These are phyloP conservation scores for Rhizopogon vulgaris DNA, from an alignment of 768 basidiomycete genomes.

Conservation along the genomic window DNA sequence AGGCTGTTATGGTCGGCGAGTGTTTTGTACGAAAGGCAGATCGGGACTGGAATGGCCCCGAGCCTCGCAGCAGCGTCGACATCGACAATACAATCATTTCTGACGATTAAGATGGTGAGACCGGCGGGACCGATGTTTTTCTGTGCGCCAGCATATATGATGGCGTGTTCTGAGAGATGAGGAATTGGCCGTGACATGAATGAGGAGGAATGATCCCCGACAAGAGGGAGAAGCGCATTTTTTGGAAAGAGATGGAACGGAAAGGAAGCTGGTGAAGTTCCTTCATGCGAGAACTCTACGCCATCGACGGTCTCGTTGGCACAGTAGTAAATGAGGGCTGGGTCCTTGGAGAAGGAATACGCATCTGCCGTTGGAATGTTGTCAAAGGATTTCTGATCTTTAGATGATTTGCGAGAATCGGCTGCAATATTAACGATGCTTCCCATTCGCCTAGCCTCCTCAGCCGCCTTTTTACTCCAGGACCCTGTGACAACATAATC, in stretches of 20 bases:
- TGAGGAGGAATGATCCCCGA: conserved; percentile 93
- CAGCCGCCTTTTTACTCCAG: conserved; percentile 83
- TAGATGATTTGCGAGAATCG: conserved; percentile 57
- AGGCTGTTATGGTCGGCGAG: conserved; percentile 70
- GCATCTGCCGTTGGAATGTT: conserved; percentile 68
- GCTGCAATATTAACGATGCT: conserved; percentile 62
- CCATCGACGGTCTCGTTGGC: conserved; percentile 99
- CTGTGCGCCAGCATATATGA: conserved; percentile 96
- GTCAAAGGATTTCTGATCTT: conserved; percentile 67
- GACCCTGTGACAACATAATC: conserved; percentile 93
- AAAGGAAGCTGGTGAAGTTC: conserved; percentile 57
- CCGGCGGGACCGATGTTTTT: conserved; percentile 98
- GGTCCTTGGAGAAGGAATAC: conserved; percentile 73
- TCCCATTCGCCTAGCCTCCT: conserved; percentile 73
- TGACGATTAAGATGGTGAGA: conserved; percentile 86
- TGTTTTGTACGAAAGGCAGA: conserved; percentile 77
- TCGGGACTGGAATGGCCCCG: conserved; percentile 71
- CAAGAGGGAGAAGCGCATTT: conserved; percentile 64
- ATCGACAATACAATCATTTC: conserved; percentile 91
- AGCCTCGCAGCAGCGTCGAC: conserved; percentile 71
- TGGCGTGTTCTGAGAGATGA: conserved; percentile 79
- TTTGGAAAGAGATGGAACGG: conserved; percentile 72
- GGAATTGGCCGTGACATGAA: conserved; percentile 96
- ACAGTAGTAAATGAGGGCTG: conserved; percentile 95
- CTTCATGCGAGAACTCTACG: conserved; percentile 71